Conservation (phyloP, 257 asterid species). For the Scutellaria minor region DNA sequence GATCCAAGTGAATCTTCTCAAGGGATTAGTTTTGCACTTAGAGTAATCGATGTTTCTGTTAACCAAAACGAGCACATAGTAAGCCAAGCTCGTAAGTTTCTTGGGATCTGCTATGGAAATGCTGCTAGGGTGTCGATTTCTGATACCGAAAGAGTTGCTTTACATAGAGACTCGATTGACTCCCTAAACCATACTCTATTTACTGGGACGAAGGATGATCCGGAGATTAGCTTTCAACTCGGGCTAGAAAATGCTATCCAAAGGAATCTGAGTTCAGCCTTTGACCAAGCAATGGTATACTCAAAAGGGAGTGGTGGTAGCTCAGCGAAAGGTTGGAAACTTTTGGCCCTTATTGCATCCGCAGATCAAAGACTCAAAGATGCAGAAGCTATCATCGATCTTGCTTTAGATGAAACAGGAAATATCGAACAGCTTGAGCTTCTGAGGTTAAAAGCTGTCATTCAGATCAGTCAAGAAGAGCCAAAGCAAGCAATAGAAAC, state of each 20-base stretch:
- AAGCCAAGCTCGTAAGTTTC: slow-evolving; percentile 66
- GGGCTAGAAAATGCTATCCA: slow-evolving; percentile 74
- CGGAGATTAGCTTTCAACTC: slow-evolving; percentile 59
- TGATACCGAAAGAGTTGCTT: slow-evolving; percentile 59
- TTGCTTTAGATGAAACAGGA: slow-evolving; percentile 76
- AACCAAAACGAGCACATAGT: slow-evolving; percentile 53
- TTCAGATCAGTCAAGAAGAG: slow-evolving; percentile 68
- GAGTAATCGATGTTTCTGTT: slow-evolving; percentile 42
- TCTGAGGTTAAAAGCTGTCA: slow-evolving; percentile 74
- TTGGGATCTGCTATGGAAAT: slow-evolving; percentile 81
- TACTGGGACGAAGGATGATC: slow-evolving; percentile 58
- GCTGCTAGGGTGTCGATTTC: slow-evolving; percentile 66
- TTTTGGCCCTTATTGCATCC: slow-evolving; percentile 74
- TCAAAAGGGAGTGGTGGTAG: slow-evolving; percentile 60
- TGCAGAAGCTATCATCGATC: slow-evolving; percentile 75
- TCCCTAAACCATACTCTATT: slow-evolving; percentile 47
- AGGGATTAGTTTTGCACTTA: slow-evolving; percentile 65
- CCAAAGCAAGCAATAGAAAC: slow-evolving; percentile 90
- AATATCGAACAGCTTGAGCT: slow-evolving; percentile 69
- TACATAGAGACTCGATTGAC: slow-evolving; percentile 57
- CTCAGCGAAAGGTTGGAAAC: slow-evolving; percentile 72
- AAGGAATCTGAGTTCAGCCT: slow-evolving; percentile 68
- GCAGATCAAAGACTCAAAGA: slow-evolving; percentile 75
- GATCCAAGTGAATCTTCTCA: slow-evolving; percentile 52
- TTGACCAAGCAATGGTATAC: slow-evolving; percentile 57